Base-by-base conservation (phyloP, 2,329 filamentous ascomycete species). In the Tolypocladium amazonense region DNA sequence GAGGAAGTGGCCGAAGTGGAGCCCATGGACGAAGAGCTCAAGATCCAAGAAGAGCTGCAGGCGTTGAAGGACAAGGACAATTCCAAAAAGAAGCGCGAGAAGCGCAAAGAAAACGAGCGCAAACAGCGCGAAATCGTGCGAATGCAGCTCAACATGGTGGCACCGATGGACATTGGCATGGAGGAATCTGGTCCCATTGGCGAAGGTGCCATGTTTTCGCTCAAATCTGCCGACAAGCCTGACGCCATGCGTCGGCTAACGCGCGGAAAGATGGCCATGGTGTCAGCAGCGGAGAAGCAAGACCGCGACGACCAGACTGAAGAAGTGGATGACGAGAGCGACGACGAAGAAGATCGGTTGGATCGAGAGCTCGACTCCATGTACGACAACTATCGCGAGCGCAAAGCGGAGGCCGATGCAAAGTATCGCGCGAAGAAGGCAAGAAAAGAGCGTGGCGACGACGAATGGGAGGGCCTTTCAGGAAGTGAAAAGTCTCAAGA, bases 111-210 rank as follows among this genome's bases (percentile, higher is more conserved):
- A 62, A 99, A 99, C 65, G 94, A 99, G 73, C 86, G 86, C 73
- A 97, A 96, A 75, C 90, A 94, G 66, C 94, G 90, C 66, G 94
- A 97, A 65, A 91, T 97, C 62, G 81, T 96, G n/a, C 87, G 94
- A 39, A 88, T 99, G 88, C 94, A 99, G 74, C 86, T 99, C 78
- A 88, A 97, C 76, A 99, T 99, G 94, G 88, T 88, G 2, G 89
- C 92, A 0, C 94, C 94, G 9, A 94, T 91, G 80, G 94, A 99
- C 64, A 96, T 99, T 63, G 94, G 94, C 68, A 84, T 96, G 76
- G 94, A 96, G 70, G 91, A 94, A 73, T 77, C 83, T 30, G 90
- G 90, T 0, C 89, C 90, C 0, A 79, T 84, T 56, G 92, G 90
- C 30, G 87, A 91, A 50, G 89, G 91, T 54, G 80, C 89, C 35